Percentiles rank a stretch among this genome's conserved stretches.
These are phyloP conservation scores for Suhomyces bribrorum DNA, from an alignment of 1,139 yeast genomes.

Conservation along the genomic window DNA sequence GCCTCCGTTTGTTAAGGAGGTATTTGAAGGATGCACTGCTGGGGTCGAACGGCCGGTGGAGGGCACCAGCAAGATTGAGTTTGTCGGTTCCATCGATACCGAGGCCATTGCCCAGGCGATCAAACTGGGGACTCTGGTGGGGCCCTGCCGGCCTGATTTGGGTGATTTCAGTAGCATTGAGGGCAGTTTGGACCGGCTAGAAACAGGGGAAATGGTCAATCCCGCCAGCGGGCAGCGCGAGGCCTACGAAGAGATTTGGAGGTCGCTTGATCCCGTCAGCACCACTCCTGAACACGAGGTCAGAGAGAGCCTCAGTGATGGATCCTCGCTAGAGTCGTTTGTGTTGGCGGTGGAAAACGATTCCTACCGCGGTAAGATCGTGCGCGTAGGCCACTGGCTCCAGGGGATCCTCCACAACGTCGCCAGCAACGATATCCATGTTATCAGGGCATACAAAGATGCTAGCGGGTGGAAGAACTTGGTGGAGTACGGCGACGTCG, in stretches of 20 bases:
- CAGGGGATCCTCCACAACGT: conserved; percentile 51
- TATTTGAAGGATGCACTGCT: conserved; percentile 41
- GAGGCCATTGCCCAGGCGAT: conserved; percentile 30
- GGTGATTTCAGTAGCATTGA: conserved; percentile 46
- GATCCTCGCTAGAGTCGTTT: conserved; percentile 4
- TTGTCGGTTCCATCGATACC: conserved; percentile 48
- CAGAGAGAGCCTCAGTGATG: conserved; percentile 20
- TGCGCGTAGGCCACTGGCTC: conserved; percentile 54
- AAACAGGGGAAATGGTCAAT: conserved; percentile 56
- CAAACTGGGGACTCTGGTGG: conserved; percentile 23
- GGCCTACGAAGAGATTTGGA: conserved; percentile 59
- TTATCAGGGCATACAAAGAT: conserved; percentile 25
- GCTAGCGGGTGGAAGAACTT: conserved; percentile 26
- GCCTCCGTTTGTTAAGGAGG: conserved; percentile 22
- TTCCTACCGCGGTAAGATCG: conserved; percentile 42
- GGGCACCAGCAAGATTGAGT: conserved; percentile 33
- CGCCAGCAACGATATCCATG: conserved; percentile 20
- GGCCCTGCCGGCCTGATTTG: conserved; percentile 38
- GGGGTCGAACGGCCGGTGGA: conserved; percentile 39
- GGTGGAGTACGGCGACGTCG: conserved; percentile 29
- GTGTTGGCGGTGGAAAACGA: conserved; percentile 27
- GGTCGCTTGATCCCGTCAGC: conserved; percentile 46
- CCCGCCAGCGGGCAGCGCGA: conserved; percentile 45
- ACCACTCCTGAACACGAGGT: conserved; percentile 33
- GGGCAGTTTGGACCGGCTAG: conserved; percentile 48